Evolutionary conservation across 176 grass and related monocot species (phyloP).

Genomic region (Thalia dealbata): DNA sequence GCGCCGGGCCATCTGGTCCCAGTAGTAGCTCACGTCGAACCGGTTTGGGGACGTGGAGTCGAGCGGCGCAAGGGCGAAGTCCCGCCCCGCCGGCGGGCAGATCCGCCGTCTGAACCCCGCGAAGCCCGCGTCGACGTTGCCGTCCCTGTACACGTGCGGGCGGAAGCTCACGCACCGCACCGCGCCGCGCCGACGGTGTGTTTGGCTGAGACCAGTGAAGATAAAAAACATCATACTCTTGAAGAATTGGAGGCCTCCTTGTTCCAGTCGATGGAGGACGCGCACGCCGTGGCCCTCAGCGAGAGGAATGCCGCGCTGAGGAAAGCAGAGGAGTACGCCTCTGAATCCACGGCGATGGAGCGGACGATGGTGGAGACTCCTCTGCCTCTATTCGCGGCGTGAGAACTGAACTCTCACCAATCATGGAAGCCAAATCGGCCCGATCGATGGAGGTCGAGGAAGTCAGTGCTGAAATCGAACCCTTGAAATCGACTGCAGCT

Average conservation of each 20-base stretch:
- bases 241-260: too few species aligned
- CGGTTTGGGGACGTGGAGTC: conserved; percentile 28
- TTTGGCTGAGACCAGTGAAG: conserved; percentile 60
- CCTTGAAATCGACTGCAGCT: too few species aligned
- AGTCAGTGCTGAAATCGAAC: too few species aligned
- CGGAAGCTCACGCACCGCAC: conserved; percentile 60
- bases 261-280: conserved; percentile 66
- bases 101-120: conserved; percentile 23
- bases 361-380: too few species aligned
- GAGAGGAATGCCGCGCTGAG: conserved; percentile 35
- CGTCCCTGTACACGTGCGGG: conserved; percentile 57
- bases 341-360: conserved; percentile 46
- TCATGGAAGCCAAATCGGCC: too few species aligned
- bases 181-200: conserved; percentile 71
- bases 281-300: conserved; percentile 46
- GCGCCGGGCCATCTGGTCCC: conserved; percentile 28
- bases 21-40: conserved; percentile 78
- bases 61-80: conserved; percentile 39
- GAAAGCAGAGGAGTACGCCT: conserved; percentile 28
- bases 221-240: too few species aligned
- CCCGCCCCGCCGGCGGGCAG: conserved; percentile 27
- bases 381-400: too few species aligned
- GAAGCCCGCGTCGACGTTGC: conserved; percentile 46
- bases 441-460: too few species aligned
- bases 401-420: too few species aligned